A percentile compares a stretch with the other conserved stretches of the same genome.
Conservation (phyloP, 164 flowering plant species). For the Nymphaea thermarum region DNA sequence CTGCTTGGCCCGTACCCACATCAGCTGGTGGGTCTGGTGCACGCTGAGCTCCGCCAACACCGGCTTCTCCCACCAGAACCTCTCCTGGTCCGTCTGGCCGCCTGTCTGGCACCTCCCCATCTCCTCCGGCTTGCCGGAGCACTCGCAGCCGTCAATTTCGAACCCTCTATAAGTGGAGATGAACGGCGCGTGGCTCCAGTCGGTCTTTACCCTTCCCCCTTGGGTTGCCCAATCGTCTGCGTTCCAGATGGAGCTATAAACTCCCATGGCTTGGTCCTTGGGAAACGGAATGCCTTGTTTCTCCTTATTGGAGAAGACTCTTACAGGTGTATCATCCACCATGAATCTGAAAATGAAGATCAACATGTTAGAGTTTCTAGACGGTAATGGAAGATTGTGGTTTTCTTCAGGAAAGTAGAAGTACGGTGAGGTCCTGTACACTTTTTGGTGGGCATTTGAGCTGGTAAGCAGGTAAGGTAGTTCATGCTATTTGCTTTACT, state of each 20-base stretch:
- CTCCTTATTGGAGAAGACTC: slow-evolving; percentile 70
- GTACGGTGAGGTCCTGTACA: too few species aligned
- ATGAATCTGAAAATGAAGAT: slow-evolving; percentile 34
- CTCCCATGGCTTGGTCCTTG: slow-evolving; percentile 91
- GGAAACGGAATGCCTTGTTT: slow-evolving; percentile 65
- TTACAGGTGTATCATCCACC: slow-evolving; percentile 84
- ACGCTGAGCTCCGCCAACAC: slow-evolving; percentile 53
- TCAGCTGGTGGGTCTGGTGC: slow-evolving; percentile 87
- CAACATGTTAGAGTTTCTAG: background rate
- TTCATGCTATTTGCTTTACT: too few species aligned
- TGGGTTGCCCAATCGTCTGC: slow-evolving; percentile 99
- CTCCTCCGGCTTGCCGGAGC: slow-evolving; percentile 25
- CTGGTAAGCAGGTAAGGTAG: too few species aligned
- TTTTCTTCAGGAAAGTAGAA: too few species aligned
- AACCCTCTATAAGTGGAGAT: slow-evolving; percentile 66
- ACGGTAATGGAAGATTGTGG: too few species aligned
- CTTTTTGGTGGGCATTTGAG: too few species aligned
- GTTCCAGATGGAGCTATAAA: slow-evolving; percentile 98
- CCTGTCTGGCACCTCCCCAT: slow-evolving; percentile 37
- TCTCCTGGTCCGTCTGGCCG: slow-evolving; percentile 17
- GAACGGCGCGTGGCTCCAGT: slow-evolving; percentile 90
- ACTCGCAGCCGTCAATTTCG: slow-evolving; percentile 64
- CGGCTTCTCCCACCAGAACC: slow-evolving; percentile 87
- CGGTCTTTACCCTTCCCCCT: slow-evolving; percentile 82
- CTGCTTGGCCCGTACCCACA: slow-evolving; percentile 83